Evolutionary conservation across 768 basidiomycete genomes (phyloP).

Genomic region (Boletellus ananas): DNA sequence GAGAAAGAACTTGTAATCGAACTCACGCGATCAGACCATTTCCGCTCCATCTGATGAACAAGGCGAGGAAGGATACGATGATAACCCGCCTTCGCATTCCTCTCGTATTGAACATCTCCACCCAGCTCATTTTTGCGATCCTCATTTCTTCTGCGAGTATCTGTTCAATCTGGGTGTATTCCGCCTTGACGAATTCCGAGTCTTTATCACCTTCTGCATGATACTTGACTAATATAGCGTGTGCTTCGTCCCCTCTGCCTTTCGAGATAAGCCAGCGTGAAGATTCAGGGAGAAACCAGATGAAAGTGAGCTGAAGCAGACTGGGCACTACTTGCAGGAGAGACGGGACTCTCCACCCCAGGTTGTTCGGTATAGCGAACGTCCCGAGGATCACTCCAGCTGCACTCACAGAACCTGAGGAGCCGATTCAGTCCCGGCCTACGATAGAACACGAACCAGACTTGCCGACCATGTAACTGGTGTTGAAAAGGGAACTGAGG

Average conservation of each 20-base stretch:
- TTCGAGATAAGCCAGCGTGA: conserved; percentile 62
- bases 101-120: not conserved
- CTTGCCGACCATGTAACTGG: not conserved
- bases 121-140: not conserved
- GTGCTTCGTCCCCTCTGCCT: conserved; percentile 49
- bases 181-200: conserved; percentile 55
- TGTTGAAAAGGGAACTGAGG: conserved; percentile 9
- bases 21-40: conserved; percentile 9
- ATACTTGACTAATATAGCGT: conserved; percentile 48
- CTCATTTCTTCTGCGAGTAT: conserved; percentile 38
- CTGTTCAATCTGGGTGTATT: conserved; percentile 52
- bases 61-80: conserved; percentile 9
- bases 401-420: conserved; percentile 29
- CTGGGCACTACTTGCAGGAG: conserved; percentile 58
- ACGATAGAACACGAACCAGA: conserved; percentile 6
- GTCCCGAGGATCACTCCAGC: conserved; percentile 59
- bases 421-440: not conserved
- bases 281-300: conserved; percentile 60
- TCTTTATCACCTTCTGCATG: conserved; percentile 54
- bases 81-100: conserved; percentile 18
- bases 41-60: conserved; percentile 16
- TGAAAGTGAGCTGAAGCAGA: conserved; percentile 49
- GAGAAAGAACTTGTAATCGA: rapidly evolving
- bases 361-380: conserved; percentile 52
- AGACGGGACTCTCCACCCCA: conserved; percentile 66